Base-by-base conservation (phyloP, 129 eudicot genomes). In the Flaveria ramosissima region DNA sequence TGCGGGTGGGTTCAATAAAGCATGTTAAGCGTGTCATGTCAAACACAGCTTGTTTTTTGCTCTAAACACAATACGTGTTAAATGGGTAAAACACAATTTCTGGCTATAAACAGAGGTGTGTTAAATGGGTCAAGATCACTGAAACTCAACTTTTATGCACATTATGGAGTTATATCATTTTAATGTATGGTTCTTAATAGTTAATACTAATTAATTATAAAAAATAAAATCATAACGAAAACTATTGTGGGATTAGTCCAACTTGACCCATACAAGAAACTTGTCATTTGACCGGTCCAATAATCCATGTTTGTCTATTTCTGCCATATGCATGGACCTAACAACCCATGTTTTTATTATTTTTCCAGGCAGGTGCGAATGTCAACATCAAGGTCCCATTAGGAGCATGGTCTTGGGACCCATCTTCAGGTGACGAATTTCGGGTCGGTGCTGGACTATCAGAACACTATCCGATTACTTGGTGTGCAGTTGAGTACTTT, bases 381-480 rank as follows among this genome's bases (percentile, higher is more conserved):
- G 80, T 82, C 69, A 87, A 86, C 70, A 72, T 77, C 52, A 77
- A 81, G 81, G 98, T 89, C 53, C 92, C 84, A 59, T 77, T 94
- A 30, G 98, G 98, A 55, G 97, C 97, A 55, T 94, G 98, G 98
- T 91, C 96, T 51, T 94, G 98, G 98, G 98, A 94, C 53, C 79
- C 75, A 43, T 80, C 83, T 19, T 69, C 97, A 30, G 98, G 96
- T 43, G 98, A 94, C 51, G 98, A 94, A 74, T 86, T 89, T 48
- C 85, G 93, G 71, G 98, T 94, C 42, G 98, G 98, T 27, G 98
- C 98, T 9, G 98, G 97, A 41, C 83, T 93, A 41, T 96, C 89
- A 4, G 98, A 93, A 42, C 93, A 96, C 8, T 93, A 87, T 66
- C 55, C 88, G 3, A 80, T 89, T 43, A 73, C 92, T 36, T 93